These are phyloP conservation scores for Asparagopsis taxiformis DNA, from an alignment of 31 red algal species.

Conservation along the genomic window DNA sequence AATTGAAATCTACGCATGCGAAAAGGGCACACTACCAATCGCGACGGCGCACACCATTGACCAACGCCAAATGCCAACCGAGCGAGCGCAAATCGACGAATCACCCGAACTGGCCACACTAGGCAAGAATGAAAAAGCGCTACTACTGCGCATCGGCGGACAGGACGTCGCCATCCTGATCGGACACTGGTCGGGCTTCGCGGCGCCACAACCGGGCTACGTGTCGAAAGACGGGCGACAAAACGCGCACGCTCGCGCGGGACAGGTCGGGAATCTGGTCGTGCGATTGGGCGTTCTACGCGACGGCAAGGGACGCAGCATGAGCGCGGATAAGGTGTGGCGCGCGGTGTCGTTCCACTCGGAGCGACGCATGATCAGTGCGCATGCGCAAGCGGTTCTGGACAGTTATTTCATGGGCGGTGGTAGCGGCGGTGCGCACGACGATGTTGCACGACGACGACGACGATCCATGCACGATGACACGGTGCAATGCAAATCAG, in stretches of 20 bases:
- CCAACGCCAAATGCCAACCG: neutral
- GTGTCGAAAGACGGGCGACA: neutral
- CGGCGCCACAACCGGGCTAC: neutral
- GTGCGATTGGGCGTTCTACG: conserved; percentile 9
- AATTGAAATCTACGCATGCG: neutral
- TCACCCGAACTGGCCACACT: neutral
- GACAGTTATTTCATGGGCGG: neutral
- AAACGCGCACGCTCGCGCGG: neutral
- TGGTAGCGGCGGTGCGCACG: neutral
- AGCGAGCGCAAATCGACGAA: neutral
- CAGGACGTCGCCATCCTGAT: neutral
- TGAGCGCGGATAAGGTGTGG: neutral
- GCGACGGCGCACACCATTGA: neutral
- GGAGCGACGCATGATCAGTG: no score
- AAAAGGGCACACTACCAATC: neutral
- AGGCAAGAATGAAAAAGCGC: neutral
- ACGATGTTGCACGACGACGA: neutral
- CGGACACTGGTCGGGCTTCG: neutral
- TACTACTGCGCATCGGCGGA: neutral
- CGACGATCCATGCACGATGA: neutral
- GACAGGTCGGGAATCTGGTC: neutral
- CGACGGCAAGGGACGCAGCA: neutral
- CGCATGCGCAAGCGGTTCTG: neutral
- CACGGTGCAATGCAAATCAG: neutral
- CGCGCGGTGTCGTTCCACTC: neutral